A percentile compares a stretch with the other conserved stretches of the same genome.
Conservation (phyloP, 306 rosid species). For the Quercus ilex region DNA sequence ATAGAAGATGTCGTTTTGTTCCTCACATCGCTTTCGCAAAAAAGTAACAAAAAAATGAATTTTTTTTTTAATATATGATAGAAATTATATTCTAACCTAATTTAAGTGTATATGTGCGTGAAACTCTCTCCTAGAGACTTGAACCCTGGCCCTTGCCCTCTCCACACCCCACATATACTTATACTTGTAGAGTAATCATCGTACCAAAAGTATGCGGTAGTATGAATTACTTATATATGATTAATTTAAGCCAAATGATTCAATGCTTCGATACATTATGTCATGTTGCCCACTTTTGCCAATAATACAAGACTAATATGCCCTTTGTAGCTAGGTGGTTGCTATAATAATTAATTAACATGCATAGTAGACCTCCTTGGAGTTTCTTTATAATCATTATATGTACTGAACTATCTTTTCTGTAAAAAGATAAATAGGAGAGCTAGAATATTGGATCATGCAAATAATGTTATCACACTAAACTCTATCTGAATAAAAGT, state of each 20-base stretch:
- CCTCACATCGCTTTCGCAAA: not conserved
- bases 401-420: too few species aligned
- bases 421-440: too few species aligned
- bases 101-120: fast-evolving
- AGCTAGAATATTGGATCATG: not conserved
- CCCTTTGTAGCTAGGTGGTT: not conserved
- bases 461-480: not conserved
- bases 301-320: not conserved
- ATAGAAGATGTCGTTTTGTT: not conserved
- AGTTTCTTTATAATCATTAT: not conserved
- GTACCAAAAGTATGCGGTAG: fast-evolving
- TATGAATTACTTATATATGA: not conserved
- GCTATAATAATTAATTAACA: too few species aligned
- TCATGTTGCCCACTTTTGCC: not conserved
- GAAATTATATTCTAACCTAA: fast-evolving
- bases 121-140: fast-evolving
- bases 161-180: too few species aligned
- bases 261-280: not conserved
- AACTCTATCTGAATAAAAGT: not conserved
- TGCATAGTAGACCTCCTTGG: not conserved
- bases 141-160: fast-evolving
- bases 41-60: not conserved
- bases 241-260: not conserved
- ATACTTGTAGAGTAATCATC: too few species aligned
- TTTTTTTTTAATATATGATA: too few species aligned